Conservation (phyloP, 257 asterid species). For the Plantago elongata region DNA sequence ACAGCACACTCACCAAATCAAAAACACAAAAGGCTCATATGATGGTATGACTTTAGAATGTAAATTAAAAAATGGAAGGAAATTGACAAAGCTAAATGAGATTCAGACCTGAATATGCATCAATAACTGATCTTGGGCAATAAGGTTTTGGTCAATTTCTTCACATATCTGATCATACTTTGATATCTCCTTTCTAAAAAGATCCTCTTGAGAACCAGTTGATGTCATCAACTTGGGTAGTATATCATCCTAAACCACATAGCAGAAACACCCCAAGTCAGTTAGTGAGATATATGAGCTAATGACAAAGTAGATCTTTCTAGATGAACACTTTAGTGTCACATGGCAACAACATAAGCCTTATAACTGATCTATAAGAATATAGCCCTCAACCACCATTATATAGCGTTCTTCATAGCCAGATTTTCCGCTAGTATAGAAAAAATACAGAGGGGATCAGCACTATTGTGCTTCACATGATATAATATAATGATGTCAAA, state of each 20-base stretch:
- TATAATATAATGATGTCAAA: neutral
- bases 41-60: too few species aligned
- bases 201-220: conserved; percentile 89
- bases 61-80: too few species aligned
- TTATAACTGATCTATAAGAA: neutral
- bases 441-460: neutral
- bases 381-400: neutral
- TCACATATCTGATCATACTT: conserved; percentile 78
- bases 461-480: conserved; percentile 8
- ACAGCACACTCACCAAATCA: too few species aligned
- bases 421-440: conserved; percentile 1
- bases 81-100: neutral
- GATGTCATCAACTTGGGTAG: conserved; percentile 89
- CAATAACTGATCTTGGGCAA: conserved; percentile 77
- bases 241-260: conserved; percentile 77
- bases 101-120: conserved; percentile 76
- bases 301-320: neutral
- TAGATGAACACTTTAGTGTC: conserved; percentile 3
- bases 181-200: conserved; percentile 82
- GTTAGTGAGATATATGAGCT: conserved; percentile 10
- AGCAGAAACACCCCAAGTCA: conserved; percentile 22
- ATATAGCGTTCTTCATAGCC: neutral
- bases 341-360: conserved; percentile 8
- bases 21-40: too few species aligned
- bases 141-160: conserved; percentile 75